These are phyloP conservation scores for Rubus idaeus DNA, from an alignment of 306 rosid species.

Conservation along the genomic window DNA sequence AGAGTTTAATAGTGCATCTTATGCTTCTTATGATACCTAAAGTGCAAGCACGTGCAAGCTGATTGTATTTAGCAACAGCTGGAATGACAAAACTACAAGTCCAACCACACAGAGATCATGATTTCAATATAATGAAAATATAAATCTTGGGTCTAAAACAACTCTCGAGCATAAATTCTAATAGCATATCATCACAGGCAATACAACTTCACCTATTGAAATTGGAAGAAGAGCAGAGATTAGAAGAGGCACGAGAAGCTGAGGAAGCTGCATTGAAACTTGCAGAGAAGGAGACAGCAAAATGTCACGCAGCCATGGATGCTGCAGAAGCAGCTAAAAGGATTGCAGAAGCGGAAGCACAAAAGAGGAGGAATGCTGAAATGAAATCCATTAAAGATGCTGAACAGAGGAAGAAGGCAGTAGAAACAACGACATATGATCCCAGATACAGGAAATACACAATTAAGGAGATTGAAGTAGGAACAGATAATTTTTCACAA, in stretches of 20 bases:
- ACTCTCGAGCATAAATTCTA: neutral
- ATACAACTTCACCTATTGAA: constrained; percentile 68
- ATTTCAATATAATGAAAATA: neutral
- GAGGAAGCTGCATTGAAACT: constrained; percentile 60
- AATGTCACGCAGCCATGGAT: constrained; percentile 57
- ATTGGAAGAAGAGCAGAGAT: constrained; percentile 54
- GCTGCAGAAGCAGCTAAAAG: constrained; percentile 65
- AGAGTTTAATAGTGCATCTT: neutral
- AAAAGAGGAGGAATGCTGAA: constrained; percentile 49
- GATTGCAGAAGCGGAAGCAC: constrained; percentile 57
- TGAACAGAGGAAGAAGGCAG: constrained; percentile 34
- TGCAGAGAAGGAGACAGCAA: constrained; percentile 63
- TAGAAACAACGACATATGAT: constrained; percentile 6
- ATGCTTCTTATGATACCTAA: neutral
- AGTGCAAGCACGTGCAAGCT: neutral
- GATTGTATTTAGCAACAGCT: neutral
- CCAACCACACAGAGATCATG: neutral
- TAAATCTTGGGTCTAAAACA: neutral
- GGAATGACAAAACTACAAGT: neutral
- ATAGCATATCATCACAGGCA: constrained; percentile 41
- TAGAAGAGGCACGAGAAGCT: constrained; percentile 45
- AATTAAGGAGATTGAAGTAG: constrained; percentile 66
- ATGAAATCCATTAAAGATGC: constrained; percentile 40
- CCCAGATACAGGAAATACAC: constrained; percentile 60
- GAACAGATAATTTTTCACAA: constrained; percentile 45